These are phyloP conservation scores for Ambrosiella cleistominuta DNA, from an alignment of 2,329 filamentous ascomycete genomes.

Conservation along the genomic window DNA sequence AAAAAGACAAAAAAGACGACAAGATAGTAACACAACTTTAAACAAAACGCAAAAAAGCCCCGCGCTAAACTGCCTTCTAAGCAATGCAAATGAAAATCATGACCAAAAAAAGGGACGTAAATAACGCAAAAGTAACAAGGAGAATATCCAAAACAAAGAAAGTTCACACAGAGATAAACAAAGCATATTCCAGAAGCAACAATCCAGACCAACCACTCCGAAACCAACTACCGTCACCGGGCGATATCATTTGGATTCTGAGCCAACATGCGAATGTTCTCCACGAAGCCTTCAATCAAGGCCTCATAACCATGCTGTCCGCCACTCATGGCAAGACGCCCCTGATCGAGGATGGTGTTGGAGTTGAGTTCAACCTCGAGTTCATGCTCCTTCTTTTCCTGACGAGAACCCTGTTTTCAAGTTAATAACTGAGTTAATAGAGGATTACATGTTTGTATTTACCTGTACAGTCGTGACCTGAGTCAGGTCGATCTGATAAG, in stretches of 20 bases:
- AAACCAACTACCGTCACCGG: not conserved
- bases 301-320: conserved; percentile 42
- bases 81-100: not conserved
- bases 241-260: conserved; percentile 23
- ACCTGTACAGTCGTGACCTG: conserved; percentile 50
- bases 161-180: not conserved
- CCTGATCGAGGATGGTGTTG: conserved; percentile 46
- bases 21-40: not conserved
- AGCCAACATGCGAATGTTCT: conserved; percentile 50
- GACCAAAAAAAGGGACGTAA: not conserved
- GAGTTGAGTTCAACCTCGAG: conserved; percentile 63
- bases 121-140: not conserved
- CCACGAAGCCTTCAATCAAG: conserved; percentile 55
- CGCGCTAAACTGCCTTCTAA: not conserved
- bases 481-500: conserved; percentile 82
- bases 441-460: conserved; percentile 15
- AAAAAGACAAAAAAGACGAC: conserved; percentile 2
- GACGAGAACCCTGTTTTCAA: conserved; percentile 21
- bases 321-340: conserved; percentile 33
- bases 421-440: not conserved
- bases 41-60: not conserved
- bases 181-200: not conserved
- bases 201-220: not conserved
- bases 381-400: conserved; percentile 52
- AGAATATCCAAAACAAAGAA: not conserved